phyloP scores from a whole-genome alignment of 169 alveolate genomes.

The Plasmodium coatneyi region DNA sequence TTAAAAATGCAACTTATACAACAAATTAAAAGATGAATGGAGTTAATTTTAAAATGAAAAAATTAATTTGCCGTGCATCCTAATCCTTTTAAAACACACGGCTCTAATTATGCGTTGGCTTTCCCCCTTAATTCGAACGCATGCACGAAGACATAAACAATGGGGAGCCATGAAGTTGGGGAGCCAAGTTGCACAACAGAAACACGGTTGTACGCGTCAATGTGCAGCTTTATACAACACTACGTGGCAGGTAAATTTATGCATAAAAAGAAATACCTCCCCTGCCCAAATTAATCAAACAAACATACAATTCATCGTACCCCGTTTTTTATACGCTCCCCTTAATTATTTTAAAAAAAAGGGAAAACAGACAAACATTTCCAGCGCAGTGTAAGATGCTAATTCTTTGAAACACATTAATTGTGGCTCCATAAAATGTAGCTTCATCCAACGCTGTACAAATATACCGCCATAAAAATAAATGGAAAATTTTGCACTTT shows the following conservation, averaged over 20 bases:
- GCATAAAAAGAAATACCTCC: background rate
- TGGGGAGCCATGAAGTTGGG: background rate
- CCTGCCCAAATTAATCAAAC: background rate
- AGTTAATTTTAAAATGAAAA: conserved; percentile 3
- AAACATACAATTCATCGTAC: background rate
- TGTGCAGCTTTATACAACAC: background rate
- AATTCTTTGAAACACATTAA: background rate
- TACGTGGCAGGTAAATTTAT: background rate
- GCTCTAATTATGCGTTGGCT: background rate
- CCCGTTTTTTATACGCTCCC: background rate
- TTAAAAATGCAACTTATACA: background rate
- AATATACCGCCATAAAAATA: background rate
- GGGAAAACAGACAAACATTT: background rate
- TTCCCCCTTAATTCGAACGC: background rate
- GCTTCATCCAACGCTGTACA: background rate
- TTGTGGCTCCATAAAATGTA: background rate
- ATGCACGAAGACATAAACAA: background rate
- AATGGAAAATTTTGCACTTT: background rate
- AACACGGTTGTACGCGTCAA: background rate
- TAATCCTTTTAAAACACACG: background rate
- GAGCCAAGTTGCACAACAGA: background rate
- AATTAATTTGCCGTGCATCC: background rate
- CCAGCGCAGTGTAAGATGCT: background rate
- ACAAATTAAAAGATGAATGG: conserved; percentile 29
- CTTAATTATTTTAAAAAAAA: background rate